Evolutionary conservation across 768 basidiomycete species (phyloP).

Genomic region (Mrakia hoshinonis): DNA sequence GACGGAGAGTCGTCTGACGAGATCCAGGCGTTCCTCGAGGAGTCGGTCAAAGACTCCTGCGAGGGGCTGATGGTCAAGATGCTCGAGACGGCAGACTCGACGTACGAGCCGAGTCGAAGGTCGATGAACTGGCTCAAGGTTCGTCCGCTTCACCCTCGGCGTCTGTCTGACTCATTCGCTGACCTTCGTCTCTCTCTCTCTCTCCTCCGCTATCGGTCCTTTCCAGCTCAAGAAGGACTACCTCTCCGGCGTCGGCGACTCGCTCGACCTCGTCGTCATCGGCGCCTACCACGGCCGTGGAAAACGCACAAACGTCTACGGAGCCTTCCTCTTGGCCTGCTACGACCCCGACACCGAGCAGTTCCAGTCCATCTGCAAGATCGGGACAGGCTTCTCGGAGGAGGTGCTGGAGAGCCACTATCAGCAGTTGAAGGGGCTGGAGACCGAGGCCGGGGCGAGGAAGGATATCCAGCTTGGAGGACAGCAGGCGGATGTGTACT

Average conservation of each 20-base stretch:
- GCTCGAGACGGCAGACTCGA: conserved; percentile 82
- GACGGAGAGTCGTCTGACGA: conserved; percentile 85
- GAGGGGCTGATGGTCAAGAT: conserved; percentile 99
- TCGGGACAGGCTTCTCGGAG: conserved; percentile 96
- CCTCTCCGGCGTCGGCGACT: conserved; percentile 90
- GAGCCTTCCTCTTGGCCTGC: conserved; percentile 94
- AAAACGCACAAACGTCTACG: conserved; percentile 93
- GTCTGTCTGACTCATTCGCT: neutral
- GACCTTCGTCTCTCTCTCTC: neutral
- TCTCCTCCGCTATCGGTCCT: neutral
- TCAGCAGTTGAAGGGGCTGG: conserved; percentile 55
- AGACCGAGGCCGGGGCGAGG: conserved; percentile 48
- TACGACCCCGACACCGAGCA: conserved; percentile 90
- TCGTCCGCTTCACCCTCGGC: conserved; percentile 12
- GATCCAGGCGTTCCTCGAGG: conserved; percentile 87
- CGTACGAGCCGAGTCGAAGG: conserved; percentile 87
- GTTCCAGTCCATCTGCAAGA: conserved; percentile 97
- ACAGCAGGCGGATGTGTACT: conserved; percentile 95
- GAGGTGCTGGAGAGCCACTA: conserved; percentile 74
- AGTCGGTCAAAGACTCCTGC: conserved; percentile 94
- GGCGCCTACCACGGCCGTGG: conserved; percentile 97
- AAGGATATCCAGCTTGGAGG: conserved; percentile 86
- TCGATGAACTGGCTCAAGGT: conserved; percentile 99
- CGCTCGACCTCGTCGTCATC: conserved; percentile 92
- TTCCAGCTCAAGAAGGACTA: conserved; percentile 95